A percentile compares a stretch with the other conserved stretches of the same genome.
Evolutionary conservation across 2,329 filamentous ascomycete species (phyloP).

Genomic region (Aureobasidium leucospermi): DNA sequence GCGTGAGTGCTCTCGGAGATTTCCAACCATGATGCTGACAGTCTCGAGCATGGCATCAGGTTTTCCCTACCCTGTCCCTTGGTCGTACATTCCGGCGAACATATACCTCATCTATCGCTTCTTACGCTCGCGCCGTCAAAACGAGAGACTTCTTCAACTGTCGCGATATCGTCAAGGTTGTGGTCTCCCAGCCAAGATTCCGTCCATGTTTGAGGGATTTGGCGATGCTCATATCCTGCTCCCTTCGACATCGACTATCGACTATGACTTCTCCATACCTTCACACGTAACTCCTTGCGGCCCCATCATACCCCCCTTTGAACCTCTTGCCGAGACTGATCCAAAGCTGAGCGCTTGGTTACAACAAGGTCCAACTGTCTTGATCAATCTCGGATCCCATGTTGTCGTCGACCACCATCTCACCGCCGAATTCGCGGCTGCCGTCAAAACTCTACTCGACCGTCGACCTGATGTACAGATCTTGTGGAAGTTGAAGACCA

Average conservation of each 20-base stretch:
- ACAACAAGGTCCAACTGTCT: neutral
- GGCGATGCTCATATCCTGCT: neutral
- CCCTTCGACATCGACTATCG: neutral
- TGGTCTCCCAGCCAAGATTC: neutral
- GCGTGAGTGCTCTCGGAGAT: neutral
- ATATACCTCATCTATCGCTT: neutral
- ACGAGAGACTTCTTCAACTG: neutral
- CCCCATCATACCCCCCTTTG: neutral
- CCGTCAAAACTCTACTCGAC: constrained; percentile 1
- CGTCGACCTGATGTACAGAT: constrained; percentile 4
- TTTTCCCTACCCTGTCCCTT: neutral
- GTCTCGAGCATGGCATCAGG: neutral
- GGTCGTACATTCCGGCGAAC: neutral
- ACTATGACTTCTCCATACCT: neutral
- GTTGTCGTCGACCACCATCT: neutral
- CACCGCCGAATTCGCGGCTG: neutral
- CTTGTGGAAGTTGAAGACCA: constrained; percentile 10
- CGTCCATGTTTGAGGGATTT: neutral
- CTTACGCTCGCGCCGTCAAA: neutral
- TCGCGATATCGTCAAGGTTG: neutral
- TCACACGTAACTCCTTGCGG: neutral
- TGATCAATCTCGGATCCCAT: constrained; percentile 11
- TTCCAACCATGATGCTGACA: neutral
- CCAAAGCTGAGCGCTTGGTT: neutral
- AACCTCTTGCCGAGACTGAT: neutral